These are phyloP conservation scores for Perilla frutescens DNA, from an alignment of 257 asterid genomes.

Conservation along the genomic window DNA sequence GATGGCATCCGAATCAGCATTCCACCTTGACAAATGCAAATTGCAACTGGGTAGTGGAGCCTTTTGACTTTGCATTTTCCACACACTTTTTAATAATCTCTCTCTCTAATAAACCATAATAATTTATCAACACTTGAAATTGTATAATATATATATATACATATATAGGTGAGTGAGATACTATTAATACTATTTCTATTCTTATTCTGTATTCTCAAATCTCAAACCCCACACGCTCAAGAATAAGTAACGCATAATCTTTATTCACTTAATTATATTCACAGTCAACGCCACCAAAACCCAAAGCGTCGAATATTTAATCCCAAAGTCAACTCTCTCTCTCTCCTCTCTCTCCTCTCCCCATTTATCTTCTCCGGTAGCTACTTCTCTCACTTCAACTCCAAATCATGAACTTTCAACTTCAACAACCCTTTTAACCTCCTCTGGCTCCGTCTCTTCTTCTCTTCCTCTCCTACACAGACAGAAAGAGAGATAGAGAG, in stretches of 20 bases:
- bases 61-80: slow-evolving; percentile 42
- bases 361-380: slow-evolving; percentile 19
- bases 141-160: slow-evolving; percentile 17
- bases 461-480: not conserved
- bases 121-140: not conserved
- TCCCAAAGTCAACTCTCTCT: slow-evolving; percentile 65
- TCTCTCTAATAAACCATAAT: no score
- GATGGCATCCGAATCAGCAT: slow-evolving; percentile 46
- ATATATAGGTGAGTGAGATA: not conserved
- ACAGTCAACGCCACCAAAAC: slow-evolving; percentile 49
- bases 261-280: not conserved
- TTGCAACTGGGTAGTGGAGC: slow-evolving; percentile 44
- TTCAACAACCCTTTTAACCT: slow-evolving; percentile 16
- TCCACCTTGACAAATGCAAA: slow-evolving; percentile 30
- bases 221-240: slow-evolving; percentile 44
- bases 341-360: slow-evolving; percentile 30
- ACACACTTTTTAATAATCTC: not conserved
- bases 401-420: slow-evolving; percentile 29
- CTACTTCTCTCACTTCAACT: slow-evolving; percentile 12
- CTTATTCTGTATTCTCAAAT: slow-evolving; percentile 5
- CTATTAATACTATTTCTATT: not conserved
- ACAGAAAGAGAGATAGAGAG: not conserved
- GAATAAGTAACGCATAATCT: slow-evolving; percentile 15
- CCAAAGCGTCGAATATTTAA: slow-evolving; percentile 32
- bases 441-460: not conserved